These are phyloP conservation scores for Cryptococcus floricola DNA, from an alignment of 1,284 basidiomycete species.

Conservation along the genomic window DNA sequence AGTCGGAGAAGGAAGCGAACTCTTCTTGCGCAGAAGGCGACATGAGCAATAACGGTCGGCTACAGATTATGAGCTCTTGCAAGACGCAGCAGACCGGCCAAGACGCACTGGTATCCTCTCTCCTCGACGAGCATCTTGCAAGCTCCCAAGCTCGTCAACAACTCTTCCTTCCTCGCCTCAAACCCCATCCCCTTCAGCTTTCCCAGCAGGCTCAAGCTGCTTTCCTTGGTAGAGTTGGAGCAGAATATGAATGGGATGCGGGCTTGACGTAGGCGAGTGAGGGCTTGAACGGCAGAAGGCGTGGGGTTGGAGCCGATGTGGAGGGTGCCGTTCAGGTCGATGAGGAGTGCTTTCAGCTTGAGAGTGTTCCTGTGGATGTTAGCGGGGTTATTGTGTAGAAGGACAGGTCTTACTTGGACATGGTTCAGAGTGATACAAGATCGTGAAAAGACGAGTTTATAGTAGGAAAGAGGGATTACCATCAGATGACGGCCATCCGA, in stretches of 20 bases:
- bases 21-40: slow-evolving; percentile 60
- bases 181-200: slow-evolving; percentile 57
- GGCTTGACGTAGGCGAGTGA: slow-evolving; percentile 53
- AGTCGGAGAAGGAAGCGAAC: slow-evolving; percentile 35
- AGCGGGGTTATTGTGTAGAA: too few species aligned
- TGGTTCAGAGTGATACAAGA: neutral
- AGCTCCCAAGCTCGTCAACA: slow-evolving; percentile 64
- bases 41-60: slow-evolving; percentile 60
- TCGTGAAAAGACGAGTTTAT: neutral
- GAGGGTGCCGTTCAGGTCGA: slow-evolving; percentile 67
- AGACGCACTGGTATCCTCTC: slow-evolving; percentile 52
- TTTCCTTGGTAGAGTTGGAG: slow-evolving; percentile 55
- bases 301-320: slow-evolving; percentile 58
- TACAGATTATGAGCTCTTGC: neutral
- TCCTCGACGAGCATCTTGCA: slow-evolving; percentile 54
- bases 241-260: slow-evolving; percentile 59
- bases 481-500: too few species aligned
- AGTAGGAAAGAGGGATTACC: neutral
- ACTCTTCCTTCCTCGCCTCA: slow-evolving; percentile 51
- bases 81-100: neutral
- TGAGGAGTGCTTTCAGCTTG: slow-evolving; percentile 54
- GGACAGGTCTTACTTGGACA: too few species aligned
- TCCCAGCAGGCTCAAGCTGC: slow-evolving; percentile 51
- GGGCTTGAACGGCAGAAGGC: slow-evolving; percentile 55
- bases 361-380: slow-evolving; percentile 3